These are phyloP conservation scores for Trametopsis cervina DNA, from an alignment of 768 basidiomycete genomes.

Conservation along the genomic window DNA sequence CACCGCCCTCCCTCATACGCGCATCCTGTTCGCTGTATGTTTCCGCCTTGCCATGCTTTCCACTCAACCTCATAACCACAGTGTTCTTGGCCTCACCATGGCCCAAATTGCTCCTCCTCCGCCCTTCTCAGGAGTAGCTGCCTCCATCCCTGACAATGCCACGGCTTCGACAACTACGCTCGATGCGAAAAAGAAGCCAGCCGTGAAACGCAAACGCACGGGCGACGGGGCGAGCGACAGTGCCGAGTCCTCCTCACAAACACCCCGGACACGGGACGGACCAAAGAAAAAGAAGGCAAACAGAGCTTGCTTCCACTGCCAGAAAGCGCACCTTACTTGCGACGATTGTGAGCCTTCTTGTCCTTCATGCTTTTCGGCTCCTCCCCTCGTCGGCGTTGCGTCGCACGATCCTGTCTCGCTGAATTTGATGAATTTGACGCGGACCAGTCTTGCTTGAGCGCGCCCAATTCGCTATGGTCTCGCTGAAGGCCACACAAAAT, in stretches of 20 bases:
- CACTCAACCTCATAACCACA: slow-evolving; percentile 11
- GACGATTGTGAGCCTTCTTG: slow-evolving; percentile 74
- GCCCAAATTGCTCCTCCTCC: slow-evolving; percentile 6
- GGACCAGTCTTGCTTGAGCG: too few species aligned
- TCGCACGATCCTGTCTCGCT: neutral
- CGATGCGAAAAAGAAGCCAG: slow-evolving; percentile 31
- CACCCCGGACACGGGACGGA: slow-evolving; percentile 53
- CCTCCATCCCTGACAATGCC: slow-evolving; percentile 17
- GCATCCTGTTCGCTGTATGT: slow-evolving; percentile 17
- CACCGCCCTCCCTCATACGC: slow-evolving; percentile 11
- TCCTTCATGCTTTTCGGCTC: neutral
- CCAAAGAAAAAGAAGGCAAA: slow-evolving; percentile 95
- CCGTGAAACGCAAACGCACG: slow-evolving; percentile 54
- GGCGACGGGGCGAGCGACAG: slow-evolving; percentile 52
- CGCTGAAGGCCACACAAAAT: too few species aligned
- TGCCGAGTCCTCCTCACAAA: slow-evolving; percentile 35
- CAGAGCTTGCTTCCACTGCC: slow-evolving; percentile 92
- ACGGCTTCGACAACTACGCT: slow-evolving; percentile 15
- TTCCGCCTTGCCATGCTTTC: slow-evolving; percentile 19
- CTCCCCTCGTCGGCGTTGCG: neutral
- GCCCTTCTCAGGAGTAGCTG: slow-evolving; percentile 14
- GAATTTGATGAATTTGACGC: slow-evolving; percentile 4
- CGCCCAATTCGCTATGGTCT: neutral
- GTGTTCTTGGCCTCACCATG: slow-evolving; percentile 21
- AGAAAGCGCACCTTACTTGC: slow-evolving; percentile 97